phyloP scores from a whole-genome alignment of 495 filamentous ascomycete genomes.

The Amniculicola lignicola region DNA sequence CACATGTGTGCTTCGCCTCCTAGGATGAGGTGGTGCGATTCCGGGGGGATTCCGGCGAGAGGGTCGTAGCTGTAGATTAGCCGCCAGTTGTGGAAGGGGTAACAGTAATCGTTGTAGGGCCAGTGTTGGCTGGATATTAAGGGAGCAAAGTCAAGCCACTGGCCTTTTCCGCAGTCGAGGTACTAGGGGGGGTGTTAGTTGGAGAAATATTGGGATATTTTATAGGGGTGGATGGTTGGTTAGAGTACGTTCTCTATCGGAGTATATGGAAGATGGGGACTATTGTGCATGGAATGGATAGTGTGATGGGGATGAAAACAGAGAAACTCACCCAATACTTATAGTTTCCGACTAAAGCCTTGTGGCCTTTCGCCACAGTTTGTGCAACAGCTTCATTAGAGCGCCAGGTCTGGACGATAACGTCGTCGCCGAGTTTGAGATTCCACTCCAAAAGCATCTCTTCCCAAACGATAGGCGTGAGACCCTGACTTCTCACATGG shows the following conservation, averaged over 20 bases:
- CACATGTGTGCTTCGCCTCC: constrained; percentile 77
- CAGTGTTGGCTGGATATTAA: constrained; percentile 47
- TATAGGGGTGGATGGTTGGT: too few relatives aligned
- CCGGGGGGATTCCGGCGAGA: constrained; percentile 53
- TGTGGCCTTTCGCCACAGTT: constrained; percentile 58
- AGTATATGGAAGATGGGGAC: too few relatives aligned
- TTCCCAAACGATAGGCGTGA: constrained; percentile 76
- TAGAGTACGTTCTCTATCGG: too few relatives aligned
- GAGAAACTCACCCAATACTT: constrained; percentile 61
- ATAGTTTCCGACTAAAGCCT: constrained; percentile 69
- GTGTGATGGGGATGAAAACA: background rate
- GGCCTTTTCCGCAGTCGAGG: constrained; percentile 75
- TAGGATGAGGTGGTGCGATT: constrained; percentile 60
- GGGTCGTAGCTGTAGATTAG: constrained; percentile 75
- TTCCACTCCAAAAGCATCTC: constrained; percentile 77
- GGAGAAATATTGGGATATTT: too few relatives aligned
- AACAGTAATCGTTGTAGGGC: constrained; percentile 76
- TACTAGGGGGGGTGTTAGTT: constrained; percentile 48
- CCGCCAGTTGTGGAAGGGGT: constrained; percentile 71
- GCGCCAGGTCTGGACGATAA: constrained; percentile 73
- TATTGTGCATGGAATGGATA: too few relatives aligned
- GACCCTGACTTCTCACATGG: constrained; percentile 53
- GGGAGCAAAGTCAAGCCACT: constrained; percentile 67
- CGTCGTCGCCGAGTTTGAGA: constrained; percentile 59
- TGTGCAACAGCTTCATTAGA: constrained; percentile 53